phyloP scores from a whole-genome alignment of 176 grass and related monocot species.

The Hordeum vulgare region MorexV3_pseudomolecules_assembly NC_058519.1:508604481-508604980 shows the following conservation, averaged over 20 bases:
- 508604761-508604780: slow-evolving; percentile 77
- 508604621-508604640: slow-evolving; percentile 88
- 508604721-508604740: slow-evolving; percentile 71
- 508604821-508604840: slow-evolving; percentile 84
- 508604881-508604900: slow-evolving; percentile 35
- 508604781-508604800: slow-evolving; percentile 83
- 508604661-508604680: slow-evolving; percentile 69
- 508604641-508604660: slow-evolving; percentile 80
- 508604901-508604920: not conserved
- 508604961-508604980: slow-evolving; percentile 85
- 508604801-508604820: slow-evolving; percentile 76
- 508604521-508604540: slow-evolving; percentile 73
- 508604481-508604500: not conserved
- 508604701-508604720: slow-evolving; percentile 71
- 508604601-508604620: slow-evolving; percentile 64
- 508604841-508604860: slow-evolving; percentile 96
- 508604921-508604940: not conserved
- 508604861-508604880: slow-evolving; percentile 39
- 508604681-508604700: slow-evolving; percentile 70
- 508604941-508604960: slow-evolving; percentile 66
- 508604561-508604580: slow-evolving; percentile 68
- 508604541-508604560: slow-evolving; percentile 78
- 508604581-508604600: slow-evolving; percentile 89
- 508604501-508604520: slow-evolving; percentile 6
- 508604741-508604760: slow-evolving; percentile 92